Evolutionary conservation across 2,329 filamentous ascomycete species (phyloP).

Genomic region (Nigrospora osmanthi): DNA sequence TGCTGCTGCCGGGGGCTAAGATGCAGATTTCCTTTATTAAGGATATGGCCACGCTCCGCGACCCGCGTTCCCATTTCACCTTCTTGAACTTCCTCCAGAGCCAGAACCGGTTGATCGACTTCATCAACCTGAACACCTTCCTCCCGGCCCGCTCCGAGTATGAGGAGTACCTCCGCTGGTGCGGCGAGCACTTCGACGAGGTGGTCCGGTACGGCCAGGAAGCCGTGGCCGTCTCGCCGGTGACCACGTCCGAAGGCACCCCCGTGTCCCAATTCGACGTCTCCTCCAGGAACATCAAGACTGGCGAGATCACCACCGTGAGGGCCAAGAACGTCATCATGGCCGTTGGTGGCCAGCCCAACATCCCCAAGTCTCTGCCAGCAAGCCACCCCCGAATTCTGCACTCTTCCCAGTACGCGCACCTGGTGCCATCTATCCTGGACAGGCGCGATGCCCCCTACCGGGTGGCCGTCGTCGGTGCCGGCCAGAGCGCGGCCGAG

Average conservation of each 20-base stretch:
- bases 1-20: slow-evolving; percentile 85
- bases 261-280: slow-evolving; percentile 61
- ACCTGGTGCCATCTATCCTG: slow-evolving; percentile 53
- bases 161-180: slow-evolving; percentile 94
- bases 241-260: slow-evolving; percentile 33
- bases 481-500: slow-evolving; percentile 88
- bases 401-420: slow-evolving; percentile 82
- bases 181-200: slow-evolving; percentile 68
- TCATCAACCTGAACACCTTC: slow-evolving; percentile 87
- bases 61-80: slow-evolving; percentile 86
- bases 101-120: slow-evolving; percentile 75
- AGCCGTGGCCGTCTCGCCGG: slow-evolving; percentile 63
- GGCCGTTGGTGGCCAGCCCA: slow-evolving; percentile 53
- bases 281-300: slow-evolving; percentile 52
- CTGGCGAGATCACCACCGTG: slow-evolving; percentile 43
- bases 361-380: slow-evolving; percentile 63
- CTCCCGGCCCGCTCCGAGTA: slow-evolving; percentile 81
- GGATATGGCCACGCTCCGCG: slow-evolving; percentile 81
- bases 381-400: slow-evolving; percentile 65
- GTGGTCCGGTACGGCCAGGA: slow-evolving; percentile 71
- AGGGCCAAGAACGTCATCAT: slow-evolving; percentile 58
- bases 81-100: slow-evolving; percentile 90
- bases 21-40: slow-evolving; percentile 99
- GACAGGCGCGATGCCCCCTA: slow-evolving; percentile 48
- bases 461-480: slow-evolving; percentile 77